Conservation (phyloP, 202 grass and related monocot genomes). For the Schoenoplectus tabernaemontani region DNA sequence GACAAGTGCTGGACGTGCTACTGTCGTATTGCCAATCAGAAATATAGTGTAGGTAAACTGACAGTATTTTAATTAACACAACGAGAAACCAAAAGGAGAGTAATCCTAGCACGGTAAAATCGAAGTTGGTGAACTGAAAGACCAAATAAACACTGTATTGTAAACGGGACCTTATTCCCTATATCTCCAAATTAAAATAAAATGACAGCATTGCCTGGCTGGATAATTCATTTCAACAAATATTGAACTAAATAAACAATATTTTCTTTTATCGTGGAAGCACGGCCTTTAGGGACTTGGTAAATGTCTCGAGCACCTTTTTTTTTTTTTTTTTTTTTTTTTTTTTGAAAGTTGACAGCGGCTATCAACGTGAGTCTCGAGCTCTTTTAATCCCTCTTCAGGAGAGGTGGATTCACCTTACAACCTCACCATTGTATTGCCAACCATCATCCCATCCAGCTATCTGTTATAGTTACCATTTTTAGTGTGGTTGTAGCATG, state of each 20-base stretch:
- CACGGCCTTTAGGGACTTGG: conserved; percentile 57
- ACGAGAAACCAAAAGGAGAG: not conserved
- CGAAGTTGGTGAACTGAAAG: not conserved
- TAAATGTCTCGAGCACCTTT: no score
- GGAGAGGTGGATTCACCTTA: conserved; percentile 57
- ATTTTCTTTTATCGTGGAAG: conserved; percentile 39
- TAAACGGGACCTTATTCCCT: not conserved
- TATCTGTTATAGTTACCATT: conserved; percentile 33
- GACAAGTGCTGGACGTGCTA: no score
- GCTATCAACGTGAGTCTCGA: no score
- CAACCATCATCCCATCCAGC: conserved; percentile 33
- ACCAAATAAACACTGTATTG: not conserved
- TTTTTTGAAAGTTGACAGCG: no score
- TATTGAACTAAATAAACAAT: not conserved
- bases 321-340: no score
- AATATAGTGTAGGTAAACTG: no score
- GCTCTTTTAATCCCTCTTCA: conserved; percentile 76
- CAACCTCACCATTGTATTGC: conserved; percentile 74
- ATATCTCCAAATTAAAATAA: not conserved
- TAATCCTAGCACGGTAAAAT: not conserved
- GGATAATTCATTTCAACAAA: conserved; percentile 20
- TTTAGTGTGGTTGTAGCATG: not conserved
- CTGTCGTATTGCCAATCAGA: not conserved
- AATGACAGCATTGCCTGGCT: not conserved
- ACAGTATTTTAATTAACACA: not conserved